These are phyloP conservation scores for Trichoderma sp. DNA, from an alignment of 2,329 filamentous ascomycete genomes.

Conservation along the genomic window DNA sequence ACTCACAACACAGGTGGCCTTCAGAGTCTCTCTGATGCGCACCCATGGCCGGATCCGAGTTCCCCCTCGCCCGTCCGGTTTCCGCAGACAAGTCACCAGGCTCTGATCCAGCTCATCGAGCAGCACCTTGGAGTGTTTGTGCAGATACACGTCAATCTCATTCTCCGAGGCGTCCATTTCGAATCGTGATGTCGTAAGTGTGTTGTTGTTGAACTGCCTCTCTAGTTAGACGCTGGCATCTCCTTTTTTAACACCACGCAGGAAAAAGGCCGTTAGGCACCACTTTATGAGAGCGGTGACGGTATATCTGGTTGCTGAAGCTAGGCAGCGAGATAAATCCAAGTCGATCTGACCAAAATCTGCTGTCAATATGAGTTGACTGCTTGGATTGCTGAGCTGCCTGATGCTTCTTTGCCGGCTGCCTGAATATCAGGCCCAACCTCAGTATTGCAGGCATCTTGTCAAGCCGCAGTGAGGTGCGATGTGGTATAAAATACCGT, in stretches of 20 bases:
- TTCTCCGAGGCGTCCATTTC: slow-evolving; percentile 64
- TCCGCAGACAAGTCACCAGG: slow-evolving; percentile 57
- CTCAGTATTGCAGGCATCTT: not conserved
- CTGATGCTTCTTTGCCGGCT: not conserved
- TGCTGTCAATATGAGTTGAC: not conserved
- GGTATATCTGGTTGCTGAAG: not conserved
- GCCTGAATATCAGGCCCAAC: not conserved
- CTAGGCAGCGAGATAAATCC: slow-evolving; percentile 17
- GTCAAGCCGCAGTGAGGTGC: not conserved
- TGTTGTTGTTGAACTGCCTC: not conserved
- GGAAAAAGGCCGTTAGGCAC: slow-evolving; percentile 22
- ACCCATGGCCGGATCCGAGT: slow-evolving; percentile 53
- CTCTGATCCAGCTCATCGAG: slow-evolving; percentile 61
- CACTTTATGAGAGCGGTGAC: slow-evolving; percentile 15
- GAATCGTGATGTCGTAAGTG: not conserved
- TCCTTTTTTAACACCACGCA: slow-evolving; percentile 1
- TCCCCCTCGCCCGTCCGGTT: slow-evolving; percentile 51
- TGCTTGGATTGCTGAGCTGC: not conserved
- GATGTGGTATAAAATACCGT: not conserved
- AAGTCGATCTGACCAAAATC: not conserved
- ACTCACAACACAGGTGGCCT: slow-evolving; percentile 53
- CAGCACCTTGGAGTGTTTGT: slow-evolving; percentile 62
- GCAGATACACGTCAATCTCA: slow-evolving; percentile 65
- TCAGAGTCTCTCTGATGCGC: slow-evolving; percentile 53
- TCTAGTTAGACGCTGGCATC: not conserved